Conservation (phyloP, 495 filamentous ascomycete species). For the Daldinia vernicosa region DNA sequence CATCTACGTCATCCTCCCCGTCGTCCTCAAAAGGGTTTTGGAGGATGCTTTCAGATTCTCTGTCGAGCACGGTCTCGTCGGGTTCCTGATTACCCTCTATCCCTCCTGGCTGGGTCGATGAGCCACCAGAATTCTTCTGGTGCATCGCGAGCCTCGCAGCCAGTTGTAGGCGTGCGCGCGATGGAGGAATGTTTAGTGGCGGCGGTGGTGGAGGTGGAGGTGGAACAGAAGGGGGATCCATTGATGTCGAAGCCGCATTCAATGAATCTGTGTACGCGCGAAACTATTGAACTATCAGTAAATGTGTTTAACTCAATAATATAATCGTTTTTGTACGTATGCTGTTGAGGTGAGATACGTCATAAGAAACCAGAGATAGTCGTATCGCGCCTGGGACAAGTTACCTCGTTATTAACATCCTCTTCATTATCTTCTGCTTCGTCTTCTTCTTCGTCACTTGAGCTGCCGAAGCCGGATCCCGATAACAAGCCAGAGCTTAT, state of each 20-base stretch:
- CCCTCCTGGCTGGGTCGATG: constrained; percentile 47
- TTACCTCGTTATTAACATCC: constrained; percentile 64
- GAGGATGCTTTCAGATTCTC: constrained; percentile 40
- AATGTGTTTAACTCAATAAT: background rate
- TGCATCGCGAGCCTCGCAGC: constrained; percentile 84
- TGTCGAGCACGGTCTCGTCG: constrained; percentile 38
- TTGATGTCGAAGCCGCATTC: constrained; percentile 49
- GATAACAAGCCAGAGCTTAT: constrained; percentile 71
- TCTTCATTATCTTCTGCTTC: constrained; percentile 89
- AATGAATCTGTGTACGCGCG: constrained; percentile 60
- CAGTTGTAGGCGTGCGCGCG: constrained; percentile 85
- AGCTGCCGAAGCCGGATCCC: constrained; percentile 92
- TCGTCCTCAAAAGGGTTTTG: constrained; percentile 61
- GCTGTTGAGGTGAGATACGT: background rate
- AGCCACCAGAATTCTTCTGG: constrained; percentile 66
- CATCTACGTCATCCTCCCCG: constrained; percentile 56
- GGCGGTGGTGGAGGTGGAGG: constrained; percentile 67
- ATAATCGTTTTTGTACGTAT: background rate
- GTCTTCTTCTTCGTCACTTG: constrained; percentile 95
- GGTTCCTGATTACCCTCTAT: constrained; percentile 41
- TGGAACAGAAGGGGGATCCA: constrained; percentile 61
- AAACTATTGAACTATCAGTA: constrained; percentile 50
- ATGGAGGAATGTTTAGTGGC: constrained; percentile 80
- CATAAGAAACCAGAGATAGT: background rate
- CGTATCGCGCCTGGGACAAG: constrained; percentile 24